Conservation (phyloP, 108 stramenopile genomes). For the Nannochloropsis oceanica region DNA sequence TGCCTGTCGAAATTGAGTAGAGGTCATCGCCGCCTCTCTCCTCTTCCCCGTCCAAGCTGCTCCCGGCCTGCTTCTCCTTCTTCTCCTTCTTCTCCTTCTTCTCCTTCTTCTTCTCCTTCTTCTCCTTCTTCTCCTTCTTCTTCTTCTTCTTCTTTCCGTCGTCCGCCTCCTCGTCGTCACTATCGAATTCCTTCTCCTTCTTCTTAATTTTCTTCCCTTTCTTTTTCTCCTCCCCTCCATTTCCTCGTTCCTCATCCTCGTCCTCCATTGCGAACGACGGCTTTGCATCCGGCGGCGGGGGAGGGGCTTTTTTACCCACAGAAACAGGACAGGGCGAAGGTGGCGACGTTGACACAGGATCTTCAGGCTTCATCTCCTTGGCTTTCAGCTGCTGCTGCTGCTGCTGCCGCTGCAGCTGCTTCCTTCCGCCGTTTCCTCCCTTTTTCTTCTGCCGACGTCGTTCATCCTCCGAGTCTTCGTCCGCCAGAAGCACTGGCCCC, state of each 20-base stretch:
- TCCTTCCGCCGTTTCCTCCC: not conserved
- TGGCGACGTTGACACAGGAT: not conserved
- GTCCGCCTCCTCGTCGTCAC: not conserved
- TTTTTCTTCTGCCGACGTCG: not conserved
- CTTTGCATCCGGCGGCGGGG: not conserved
- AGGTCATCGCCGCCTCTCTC: not conserved
- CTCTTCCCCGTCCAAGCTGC: not conserved
- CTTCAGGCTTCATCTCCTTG: not conserved
- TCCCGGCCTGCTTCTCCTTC: not conserved
- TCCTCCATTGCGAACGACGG: not conserved
- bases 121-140: not conserved
- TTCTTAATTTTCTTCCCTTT: not conserved
- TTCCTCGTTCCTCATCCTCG: not conserved
- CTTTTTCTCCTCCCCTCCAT: not conserved
- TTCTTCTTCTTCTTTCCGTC: not conserved
- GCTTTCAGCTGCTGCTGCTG: not conserved
- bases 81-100: not conserved
- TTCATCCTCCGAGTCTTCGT: not conserved
- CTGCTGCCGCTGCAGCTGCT: not conserved
- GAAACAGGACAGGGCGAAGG: not conserved
- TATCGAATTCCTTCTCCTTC: not conserved
- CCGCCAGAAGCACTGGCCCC: not conserved
- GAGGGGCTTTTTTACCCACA: not conserved
- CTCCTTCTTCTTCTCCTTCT: not conserved
- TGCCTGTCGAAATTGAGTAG: not conserved